These are phyloP conservation scores for Lasiodiplodia hormozganensis DNA, from an alignment of 2,329 filamentous ascomycete species.

Conservation along the genomic window DNA sequence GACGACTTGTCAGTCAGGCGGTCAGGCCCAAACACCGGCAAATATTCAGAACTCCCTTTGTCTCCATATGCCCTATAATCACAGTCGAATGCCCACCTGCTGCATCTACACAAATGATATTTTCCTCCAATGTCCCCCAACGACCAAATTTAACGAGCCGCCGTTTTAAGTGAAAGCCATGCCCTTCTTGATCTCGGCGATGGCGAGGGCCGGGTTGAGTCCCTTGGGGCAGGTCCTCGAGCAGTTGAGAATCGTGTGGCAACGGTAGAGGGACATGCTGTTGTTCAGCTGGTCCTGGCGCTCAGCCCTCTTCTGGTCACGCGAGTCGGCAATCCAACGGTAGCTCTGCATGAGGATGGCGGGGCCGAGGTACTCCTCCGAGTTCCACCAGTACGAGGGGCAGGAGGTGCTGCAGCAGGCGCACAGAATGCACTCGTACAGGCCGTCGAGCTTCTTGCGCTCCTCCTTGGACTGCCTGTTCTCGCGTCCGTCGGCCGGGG, in stretches of 20 bases:
- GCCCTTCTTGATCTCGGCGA: conserved; percentile 98
- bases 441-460: conserved; percentile 93
- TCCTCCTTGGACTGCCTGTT: conserved; percentile 90
- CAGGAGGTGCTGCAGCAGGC: conserved; percentile 99
- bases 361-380: conserved; percentile 96
- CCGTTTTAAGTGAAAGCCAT: conserved; percentile 66
- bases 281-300: conserved; percentile 94
- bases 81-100: conserved; percentile 12
- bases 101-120: conserved; percentile 4
- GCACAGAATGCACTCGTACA: conserved; percentile 99
- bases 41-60: conserved; percentile 15
- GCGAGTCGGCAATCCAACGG: conserved; percentile 94
- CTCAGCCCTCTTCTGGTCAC: conserved; percentile 87
- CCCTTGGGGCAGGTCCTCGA: conserved; percentile 98
- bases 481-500: conserved; percentile 85
- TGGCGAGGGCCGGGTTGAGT: conserved; percentile 91
- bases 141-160: neutral
- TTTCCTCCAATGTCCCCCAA: neutral
- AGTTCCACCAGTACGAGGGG: conserved; percentile 99
- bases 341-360: conserved; percentile 97
- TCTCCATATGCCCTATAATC: conserved; percentile 18
- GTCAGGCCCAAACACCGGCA: neutral
- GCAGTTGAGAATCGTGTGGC: conserved; percentile 99
- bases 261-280: conserved; percentile 98
- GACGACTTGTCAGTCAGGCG: neutral